Conservation (phyloP, 2,329 filamentous ascomycete genomes). For the Alternaria novae-zelandiae region DNA sequence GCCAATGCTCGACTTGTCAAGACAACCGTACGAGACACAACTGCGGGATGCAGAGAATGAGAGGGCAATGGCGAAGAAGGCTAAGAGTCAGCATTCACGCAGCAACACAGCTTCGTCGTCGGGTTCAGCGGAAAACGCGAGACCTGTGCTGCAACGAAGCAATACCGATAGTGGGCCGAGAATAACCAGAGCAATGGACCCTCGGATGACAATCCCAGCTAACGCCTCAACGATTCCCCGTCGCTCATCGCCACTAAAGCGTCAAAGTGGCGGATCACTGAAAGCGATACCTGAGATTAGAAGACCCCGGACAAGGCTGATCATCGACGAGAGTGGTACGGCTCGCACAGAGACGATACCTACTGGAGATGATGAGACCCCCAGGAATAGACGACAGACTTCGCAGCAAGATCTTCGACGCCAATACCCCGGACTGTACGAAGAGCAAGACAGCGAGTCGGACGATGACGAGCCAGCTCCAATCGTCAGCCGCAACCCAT, state of each 20-base stretch:
- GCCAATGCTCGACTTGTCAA: slow-evolving; percentile 18
- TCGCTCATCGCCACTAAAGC: slow-evolving; percentile 56
- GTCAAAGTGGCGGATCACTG: slow-evolving; percentile 50
- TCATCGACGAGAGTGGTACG: slow-evolving; percentile 56
- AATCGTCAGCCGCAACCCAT: slow-evolving; percentile 44
- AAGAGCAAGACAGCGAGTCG: slow-evolving; percentile 49
- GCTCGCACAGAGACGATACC: slow-evolving; percentile 56
- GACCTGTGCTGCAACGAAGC: slow-evolving; percentile 52
- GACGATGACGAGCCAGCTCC: slow-evolving; percentile 43
- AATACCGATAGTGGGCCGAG: slow-evolving; percentile 54
- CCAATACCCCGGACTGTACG: slow-evolving; percentile 55
- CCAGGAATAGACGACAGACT: slow-evolving; percentile 26
- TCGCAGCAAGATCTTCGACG: slow-evolving; percentile 36
- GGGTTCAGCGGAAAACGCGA: slow-evolving; percentile 39
- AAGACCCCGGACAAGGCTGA: slow-evolving; percentile 52
- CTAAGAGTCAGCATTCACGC: slow-evolving; percentile 47
- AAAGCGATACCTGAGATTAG: slow-evolving; percentile 55
- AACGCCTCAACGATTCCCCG: slow-evolving; percentile 46
- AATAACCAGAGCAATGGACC: slow-evolving; percentile 39
- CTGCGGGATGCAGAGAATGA: slow-evolving; percentile 44
- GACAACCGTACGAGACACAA: slow-evolving; percentile 51
- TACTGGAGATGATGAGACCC: slow-evolving; percentile 43
- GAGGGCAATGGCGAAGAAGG: slow-evolving; percentile 38
- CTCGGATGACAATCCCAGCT: slow-evolving; percentile 30
- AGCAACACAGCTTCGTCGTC: slow-evolving; percentile 50